Conservation (phyloP, 106 monocot genomes). For the Dendrobium officinale region DNA sequence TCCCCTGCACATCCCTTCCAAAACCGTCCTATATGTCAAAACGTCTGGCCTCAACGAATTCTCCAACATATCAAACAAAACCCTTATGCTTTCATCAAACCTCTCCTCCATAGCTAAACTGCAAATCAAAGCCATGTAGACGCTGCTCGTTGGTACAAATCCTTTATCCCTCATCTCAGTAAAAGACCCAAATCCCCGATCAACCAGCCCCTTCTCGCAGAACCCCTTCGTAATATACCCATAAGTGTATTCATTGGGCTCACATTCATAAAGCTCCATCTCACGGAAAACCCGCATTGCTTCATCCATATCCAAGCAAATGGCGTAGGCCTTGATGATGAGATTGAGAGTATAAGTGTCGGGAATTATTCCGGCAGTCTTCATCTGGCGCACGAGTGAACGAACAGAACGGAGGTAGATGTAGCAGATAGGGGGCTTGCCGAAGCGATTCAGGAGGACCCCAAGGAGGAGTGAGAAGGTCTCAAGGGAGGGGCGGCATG, state of each 20-base stretch:
- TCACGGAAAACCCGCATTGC: slow-evolving; percentile 63
- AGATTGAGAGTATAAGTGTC: slow-evolving; percentile 59
- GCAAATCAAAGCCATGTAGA: slow-evolving; percentile 60
- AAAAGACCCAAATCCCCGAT: slow-evolving; percentile 43
- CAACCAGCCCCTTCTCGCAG: slow-evolving; percentile 70
- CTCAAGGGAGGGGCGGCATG: slow-evolving; percentile 42
- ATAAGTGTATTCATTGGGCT: slow-evolving; percentile 74
- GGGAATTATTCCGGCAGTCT: slow-evolving; percentile 60
- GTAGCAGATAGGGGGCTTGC: slow-evolving; percentile 45
- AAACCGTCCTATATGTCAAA: slow-evolving; percentile 75
- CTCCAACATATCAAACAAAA: slow-evolving; percentile 66
- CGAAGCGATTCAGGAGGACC: slow-evolving; percentile 55
- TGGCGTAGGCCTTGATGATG: slow-evolving; percentile 76
- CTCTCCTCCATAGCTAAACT: slow-evolving; percentile 60
- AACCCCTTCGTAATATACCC: slow-evolving; percentile 72
- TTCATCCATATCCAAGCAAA: slow-evolving; percentile 78
- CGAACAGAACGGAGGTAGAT: slow-evolving; percentile 77
- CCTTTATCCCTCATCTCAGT: slow-evolving; percentile 77
- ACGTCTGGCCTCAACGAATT: slow-evolving; percentile 50
- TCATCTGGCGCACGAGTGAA: slow-evolving; percentile 74
- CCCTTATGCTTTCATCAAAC: slow-evolving; percentile 58
- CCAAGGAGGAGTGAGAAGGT: slow-evolving; percentile 75
- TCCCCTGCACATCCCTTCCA: slow-evolving; percentile 88
- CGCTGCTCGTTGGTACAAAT: slow-evolving; percentile 52
- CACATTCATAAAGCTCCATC: slow-evolving; percentile 77